Evolutionary conservation across 805 yeast species (phyloP), one percentile per base, ranked within the genome.

Genomic region (Naumovozyma castellii): DNA sequence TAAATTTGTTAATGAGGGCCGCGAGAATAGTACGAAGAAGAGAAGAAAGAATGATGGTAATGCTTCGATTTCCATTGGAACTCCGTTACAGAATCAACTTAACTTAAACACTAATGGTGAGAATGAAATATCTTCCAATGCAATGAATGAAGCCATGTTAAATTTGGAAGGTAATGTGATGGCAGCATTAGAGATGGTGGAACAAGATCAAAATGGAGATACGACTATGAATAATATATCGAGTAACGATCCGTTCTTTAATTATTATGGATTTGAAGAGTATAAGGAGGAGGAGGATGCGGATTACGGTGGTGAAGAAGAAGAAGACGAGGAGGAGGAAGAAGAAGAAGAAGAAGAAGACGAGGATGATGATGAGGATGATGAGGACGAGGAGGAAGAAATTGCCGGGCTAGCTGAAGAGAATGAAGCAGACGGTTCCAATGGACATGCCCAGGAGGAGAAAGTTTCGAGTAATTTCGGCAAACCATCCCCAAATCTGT

Each of bases 111-210:
- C n/a, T n/a, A n/a, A n/a, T n/a, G n/a, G n/a, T n/a, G n/a, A n/a
- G 18, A 43, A 46, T 27, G 25, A 37, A 29, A 25, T 31, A 17
- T 40, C 25, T 12, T 34, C 19, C 8, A 13, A 38, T n/a, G 36
- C 44, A 9, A 51, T 56, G 41, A 53, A 54, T 30, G 53, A 52
- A 35, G 57, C 58, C 3, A 49, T 47, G 35, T 22, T 43, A 18
- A 45, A 50, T 36, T 38, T 58, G 3, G 61, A 56, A 5, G 58
- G 54, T 33, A 54, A 56, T 43, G 56, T 52, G 3, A 48, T 57
- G 48, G 56, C 55, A 3, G 56, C 57, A 2, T 50, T 54, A 8
- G 51, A 51, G 42, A 45, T 53, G 22, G 56, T 47, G 8, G 50
- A 47, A 30, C 46, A 50, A 30, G 49, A 29, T 29, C 32, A 29